phyloP scores from a whole-genome alignment of 129 eudicot species.

The Rutidosis leptorrhynchoides region DNA sequence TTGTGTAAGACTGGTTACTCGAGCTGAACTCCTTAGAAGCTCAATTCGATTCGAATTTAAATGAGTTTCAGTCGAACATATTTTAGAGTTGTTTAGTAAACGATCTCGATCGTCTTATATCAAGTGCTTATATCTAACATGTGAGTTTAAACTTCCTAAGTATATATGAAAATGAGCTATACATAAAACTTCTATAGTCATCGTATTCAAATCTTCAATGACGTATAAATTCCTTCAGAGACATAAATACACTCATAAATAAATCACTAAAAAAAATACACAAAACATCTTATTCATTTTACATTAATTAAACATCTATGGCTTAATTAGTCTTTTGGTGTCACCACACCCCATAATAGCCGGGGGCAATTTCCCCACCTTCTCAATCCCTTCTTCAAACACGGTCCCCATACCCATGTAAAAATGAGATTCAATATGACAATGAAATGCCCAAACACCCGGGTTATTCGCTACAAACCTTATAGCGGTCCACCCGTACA shows the following conservation, averaged over 20 bases:
- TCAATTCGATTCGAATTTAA: too few species aligned
- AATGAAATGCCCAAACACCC: slow-evolving; percentile 93
- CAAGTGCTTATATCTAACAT: too few species aligned
- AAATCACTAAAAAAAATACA: too few species aligned
- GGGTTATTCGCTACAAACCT: slow-evolving; percentile 85
- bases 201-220: too few species aligned
- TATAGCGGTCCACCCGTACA: slow-evolving; percentile 86
- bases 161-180: too few species aligned
- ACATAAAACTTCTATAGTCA: too few species aligned
- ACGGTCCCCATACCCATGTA: slow-evolving; percentile 88
- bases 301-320: slow-evolving; percentile 24
- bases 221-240: not conserved
- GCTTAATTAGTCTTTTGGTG: slow-evolving; percentile 41
- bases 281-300: not conserved
- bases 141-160: too few species aligned
- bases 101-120: too few species aligned
- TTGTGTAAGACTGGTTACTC: too few species aligned
- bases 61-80: too few species aligned
- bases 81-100: too few species aligned
- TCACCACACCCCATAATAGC: slow-evolving; percentile 88
- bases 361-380: slow-evolving; percentile 51
- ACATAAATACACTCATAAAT: not conserved
- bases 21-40: too few species aligned
- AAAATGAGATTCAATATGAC: slow-evolving; percentile 88
- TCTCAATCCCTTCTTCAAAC: slow-evolving; percentile 74